Conservation (phyloP, 1,139 yeast species). For the Suzukiozyma palmioleophila region DNA sequence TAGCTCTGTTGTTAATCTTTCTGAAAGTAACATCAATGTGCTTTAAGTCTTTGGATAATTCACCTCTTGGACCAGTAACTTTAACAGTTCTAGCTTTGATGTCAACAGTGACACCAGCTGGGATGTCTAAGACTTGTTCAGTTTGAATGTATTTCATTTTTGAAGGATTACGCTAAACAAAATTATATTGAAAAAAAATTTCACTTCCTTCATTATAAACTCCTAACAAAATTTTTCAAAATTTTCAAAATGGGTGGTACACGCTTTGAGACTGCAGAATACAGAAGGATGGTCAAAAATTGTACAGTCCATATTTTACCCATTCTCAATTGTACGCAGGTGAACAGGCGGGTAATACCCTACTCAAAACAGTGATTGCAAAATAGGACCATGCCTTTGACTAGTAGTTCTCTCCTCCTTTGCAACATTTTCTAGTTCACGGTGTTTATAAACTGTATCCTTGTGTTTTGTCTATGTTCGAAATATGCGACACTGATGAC, state of each 20-base stretch:
- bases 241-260: neutral
- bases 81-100: slow-evolving; percentile 90
- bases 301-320: too few species aligned
- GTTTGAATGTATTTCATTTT: slow-evolving; percentile 92
- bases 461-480: too few species aligned
- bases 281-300: too few species aligned
- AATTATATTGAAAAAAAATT: neutral
- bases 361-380: too few species aligned
- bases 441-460: too few species aligned
- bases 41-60: slow-evolving; percentile 82
- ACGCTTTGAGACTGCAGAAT: neutral
- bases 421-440: too few species aligned
- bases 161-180: neutral
- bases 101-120: slow-evolving; percentile 88
- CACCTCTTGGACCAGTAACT: slow-evolving; percentile 99
- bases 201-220: too few species aligned
- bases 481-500: too few species aligned
- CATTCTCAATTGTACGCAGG: too few species aligned
- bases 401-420: too few species aligned
- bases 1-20: slow-evolving; percentile 65
- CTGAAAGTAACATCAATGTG: slow-evolving; percentile 93
- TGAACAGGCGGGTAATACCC: too few species aligned
- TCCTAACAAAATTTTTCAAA: neutral
- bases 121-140: slow-evolving; percentile 86
- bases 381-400: too few species aligned